Evolutionary conservation across 805 yeast species (phyloP), one percentile per base, ranked within the genome.

Genomic region (Candida vartiovaarae): DNA sequence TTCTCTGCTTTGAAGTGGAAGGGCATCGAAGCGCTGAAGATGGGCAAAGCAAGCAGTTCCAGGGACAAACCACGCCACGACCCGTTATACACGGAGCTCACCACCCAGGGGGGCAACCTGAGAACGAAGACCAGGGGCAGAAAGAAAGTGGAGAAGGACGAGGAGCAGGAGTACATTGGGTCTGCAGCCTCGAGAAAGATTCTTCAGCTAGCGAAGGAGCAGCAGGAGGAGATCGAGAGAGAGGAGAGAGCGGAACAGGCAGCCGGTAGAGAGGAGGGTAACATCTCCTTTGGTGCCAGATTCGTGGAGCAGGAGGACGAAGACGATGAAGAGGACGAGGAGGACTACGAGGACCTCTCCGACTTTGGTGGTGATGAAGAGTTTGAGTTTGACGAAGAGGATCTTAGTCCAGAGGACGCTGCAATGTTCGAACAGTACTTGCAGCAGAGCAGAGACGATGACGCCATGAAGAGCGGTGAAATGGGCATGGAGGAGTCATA

Each of bases 171-270:
- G 36, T 82, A 67, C 53, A 72, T 93, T 34, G 96, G 91, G 67
- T 84, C 97, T 20, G 71, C 78, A 20, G 68, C 87, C 29, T 86
- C 97, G 1, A 74, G 95, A 63, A 87, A 79, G 65, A 90, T 93
- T 63, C 70, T 93, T 52, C 86, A 84, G 61, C 71, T 93, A 49
- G 99, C 99, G 20, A 81, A 76, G 54, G 91, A 84, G 56, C 99
- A 93, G 67, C 96, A 89, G 64, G 89, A 85, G 37, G 99, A 93
- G 60, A 62, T 90, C 23, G 90, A 79, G 42, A 80, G 71, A 39
- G 95, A 86, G 57, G 84, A 79, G 56, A 95, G 85, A 57, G 20
- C 20, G 20, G 84, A 79, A 56, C 47, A 53, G 49, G 50, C 57
- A 45, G 41, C 48, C 54, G 45, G 53, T 52, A 54, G 59, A 61